These are phyloP conservation scores for Trypanosoma caninum DNA, from an alignment of 208 protist species.

Conservation along the genomic window DNA sequence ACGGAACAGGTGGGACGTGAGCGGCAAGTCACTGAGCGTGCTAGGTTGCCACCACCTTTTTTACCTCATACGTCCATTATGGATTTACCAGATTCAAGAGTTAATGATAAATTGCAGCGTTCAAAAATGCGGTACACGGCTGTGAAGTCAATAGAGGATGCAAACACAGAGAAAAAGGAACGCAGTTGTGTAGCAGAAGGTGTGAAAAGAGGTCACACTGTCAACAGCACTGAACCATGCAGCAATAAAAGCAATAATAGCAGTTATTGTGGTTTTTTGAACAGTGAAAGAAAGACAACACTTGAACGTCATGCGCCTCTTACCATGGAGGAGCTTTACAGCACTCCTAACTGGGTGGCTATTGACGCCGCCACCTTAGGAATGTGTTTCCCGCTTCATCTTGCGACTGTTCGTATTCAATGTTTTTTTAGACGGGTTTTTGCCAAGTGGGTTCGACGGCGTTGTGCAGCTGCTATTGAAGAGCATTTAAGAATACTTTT, in stretches of 20 bases:
- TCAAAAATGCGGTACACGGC: too few relatives aligned
- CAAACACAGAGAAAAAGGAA: too few relatives aligned
- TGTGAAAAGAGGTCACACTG: too few relatives aligned
- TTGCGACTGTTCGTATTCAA: constrained; percentile 21
- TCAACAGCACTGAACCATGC: too few relatives aligned
- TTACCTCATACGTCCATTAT: too few relatives aligned
- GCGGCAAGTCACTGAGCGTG: neutral
- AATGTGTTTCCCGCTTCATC: constrained; percentile 15
- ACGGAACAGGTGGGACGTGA: constrained; percentile 4
- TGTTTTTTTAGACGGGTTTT: neutral
- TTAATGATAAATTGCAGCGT: too few relatives aligned
- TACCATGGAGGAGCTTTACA: constrained; percentile 10
- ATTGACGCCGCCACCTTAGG: constrained; percentile 1
- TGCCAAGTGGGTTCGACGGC: constrained; percentile 3
- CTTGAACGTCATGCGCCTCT: neutral
- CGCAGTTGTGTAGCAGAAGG: too few relatives aligned
- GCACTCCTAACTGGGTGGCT: neutral
- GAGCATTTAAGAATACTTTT: neutral
- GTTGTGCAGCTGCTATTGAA: constrained; percentile 2
- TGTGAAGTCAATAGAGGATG: too few relatives aligned
- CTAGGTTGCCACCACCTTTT: neutral
- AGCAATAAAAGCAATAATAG: too few relatives aligned
- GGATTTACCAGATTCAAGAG: too few relatives aligned
- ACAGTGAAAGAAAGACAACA: neutral
- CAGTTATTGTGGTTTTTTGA: too few relatives aligned